Percentiles rank a stretch among this genome's conserved stretches.
These are phyloP conservation scores for Leishmania arabica DNA, from an alignment of 208 protist genomes.

Conservation along the genomic window DNA sequence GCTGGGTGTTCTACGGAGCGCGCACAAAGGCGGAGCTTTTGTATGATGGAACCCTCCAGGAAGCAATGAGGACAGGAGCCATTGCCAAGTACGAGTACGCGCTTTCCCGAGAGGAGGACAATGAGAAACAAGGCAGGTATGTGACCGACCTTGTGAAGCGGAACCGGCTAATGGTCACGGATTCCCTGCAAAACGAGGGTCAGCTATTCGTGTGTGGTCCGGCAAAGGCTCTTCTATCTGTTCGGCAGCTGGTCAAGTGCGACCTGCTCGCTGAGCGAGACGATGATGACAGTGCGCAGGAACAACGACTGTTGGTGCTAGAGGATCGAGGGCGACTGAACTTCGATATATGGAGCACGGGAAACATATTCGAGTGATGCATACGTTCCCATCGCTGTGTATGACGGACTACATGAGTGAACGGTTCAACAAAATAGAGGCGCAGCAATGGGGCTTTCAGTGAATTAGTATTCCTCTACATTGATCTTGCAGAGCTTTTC, in stretches of 20 bases:
- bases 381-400: background rate
- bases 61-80: conserved; percentile 42
- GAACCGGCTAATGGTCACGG: conserved; percentile 29
- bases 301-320: conserved; percentile 65
- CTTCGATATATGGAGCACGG: conserved; percentile 81
- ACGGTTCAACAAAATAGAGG: background rate
- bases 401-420: background rate
- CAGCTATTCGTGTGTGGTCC: conserved; percentile 81
- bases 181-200: conserved; percentile 33
- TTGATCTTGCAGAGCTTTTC: background rate
- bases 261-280: conserved; percentile 56
- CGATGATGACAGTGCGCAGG: conserved; percentile 74
- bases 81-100: conserved; percentile 66
- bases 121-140: conserved; percentile 25
- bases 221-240: conserved; percentile 45
- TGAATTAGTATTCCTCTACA: background rate
- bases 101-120: conserved; percentile 47
- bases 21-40: conserved; percentile 59
- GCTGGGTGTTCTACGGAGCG: conserved; percentile 77
- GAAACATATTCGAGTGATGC: conserved; percentile 48
- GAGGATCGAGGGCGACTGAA: conserved; percentile 56
- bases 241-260: conserved; percentile 45
- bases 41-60: conserved; percentile 58
- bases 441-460: background rate
- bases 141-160: conserved; percentile 68